A percentile compares a stretch with the other conserved stretches of the same genome.
These are phyloP conservation scores for Claviceps humidiphila DNA, from an alignment of 2,329 filamentous ascomycete species.

Conservation along the genomic window DNA sequence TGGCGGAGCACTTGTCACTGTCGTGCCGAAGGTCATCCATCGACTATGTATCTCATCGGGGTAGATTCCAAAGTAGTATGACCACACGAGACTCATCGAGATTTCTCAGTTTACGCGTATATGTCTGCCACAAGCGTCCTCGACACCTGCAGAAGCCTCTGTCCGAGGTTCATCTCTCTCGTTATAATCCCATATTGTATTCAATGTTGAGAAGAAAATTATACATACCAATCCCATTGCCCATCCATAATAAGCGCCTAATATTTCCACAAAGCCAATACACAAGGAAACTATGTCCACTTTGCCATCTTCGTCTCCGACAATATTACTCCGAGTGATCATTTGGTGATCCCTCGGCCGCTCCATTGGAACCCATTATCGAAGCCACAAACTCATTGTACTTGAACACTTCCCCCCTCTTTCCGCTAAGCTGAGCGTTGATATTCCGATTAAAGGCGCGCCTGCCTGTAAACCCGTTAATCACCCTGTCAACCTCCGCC, in stretches of 20 bases:
- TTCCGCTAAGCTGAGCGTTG: constrained; percentile 36
- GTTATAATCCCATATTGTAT: not conserved
- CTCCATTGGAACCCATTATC: constrained; percentile 41
- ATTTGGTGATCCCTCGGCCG: constrained; percentile 15
- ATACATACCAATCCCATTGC: not conserved
- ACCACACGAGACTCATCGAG: no score
- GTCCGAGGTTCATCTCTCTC: not conserved
- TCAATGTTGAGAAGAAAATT: not conserved
- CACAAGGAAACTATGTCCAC: not conserved
- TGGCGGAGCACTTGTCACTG: no score
- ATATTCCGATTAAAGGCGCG: constrained; percentile 63
- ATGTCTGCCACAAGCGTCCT: no score
- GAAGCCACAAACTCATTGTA: constrained; percentile 85
- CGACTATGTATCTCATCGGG: no score
- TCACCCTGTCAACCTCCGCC: constrained; percentile 72
- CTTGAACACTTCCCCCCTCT: constrained; percentile 77
- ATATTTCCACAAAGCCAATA: not conserved
- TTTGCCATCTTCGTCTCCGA: not conserved
- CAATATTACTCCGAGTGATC: constrained; percentile 14
- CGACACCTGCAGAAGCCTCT: not conserved
- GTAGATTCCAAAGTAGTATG: no score
- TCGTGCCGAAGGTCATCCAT: no score
- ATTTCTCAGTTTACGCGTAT: no score
- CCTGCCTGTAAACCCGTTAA: constrained; percentile 72
- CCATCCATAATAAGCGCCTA: not conserved